Evolutionary conservation across 352 stramenopile genomes (phyloP), one percentile per base, ranked within the genome.

Genomic region (Phytophthora meadii): DNA sequence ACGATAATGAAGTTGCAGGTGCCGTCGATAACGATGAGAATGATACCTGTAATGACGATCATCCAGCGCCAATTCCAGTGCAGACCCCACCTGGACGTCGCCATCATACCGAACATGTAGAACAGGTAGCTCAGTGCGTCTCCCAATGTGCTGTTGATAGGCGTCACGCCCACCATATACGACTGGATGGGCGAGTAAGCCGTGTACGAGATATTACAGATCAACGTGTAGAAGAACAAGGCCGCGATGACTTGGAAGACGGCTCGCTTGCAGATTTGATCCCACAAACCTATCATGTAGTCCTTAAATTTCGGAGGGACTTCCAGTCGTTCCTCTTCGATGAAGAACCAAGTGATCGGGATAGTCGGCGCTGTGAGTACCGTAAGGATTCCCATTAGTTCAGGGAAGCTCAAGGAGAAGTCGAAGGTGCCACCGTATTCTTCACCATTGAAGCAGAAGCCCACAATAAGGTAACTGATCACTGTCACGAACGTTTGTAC

Each of bases 211-310:
- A 76, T 68, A 47, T 64, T 10, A 44, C 47, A 59, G 17, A 74
- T 53, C 48, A 76, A 48, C 5, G 25, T 61, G 65, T 74, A 76
- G 44, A 78, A 77, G 58, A 82, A 80, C 15, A 66, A 61, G 32
- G 76, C 68, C 5, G 74, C 74, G 25, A 79, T 74, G n/a, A 82
- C 74, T 63, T 82, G 74, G 42, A 79, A 84, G 56, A 89, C 65
- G 1, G 69, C 74, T 10, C 62, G 53, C 17, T 54, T 65, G 59
- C 81, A 71, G 12, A 89, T 59, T 10, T 77, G 54, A 15, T 66
- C 19, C 67, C 71, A 89, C 27, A 87, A 45, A 2, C 63, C 27
- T 7, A 22, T 17, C 9, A 78, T 69, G 53, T 87, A 87, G 14
- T 34, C 19, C n/a, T 59, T 61, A 51, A 87, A 69, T 56, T 50